Evolutionary conservation across 2,329 filamentous ascomycete species (phyloP), one percentile per base, ranked within the genome.

Genomic region (Hypoxylon sp.): DNA sequence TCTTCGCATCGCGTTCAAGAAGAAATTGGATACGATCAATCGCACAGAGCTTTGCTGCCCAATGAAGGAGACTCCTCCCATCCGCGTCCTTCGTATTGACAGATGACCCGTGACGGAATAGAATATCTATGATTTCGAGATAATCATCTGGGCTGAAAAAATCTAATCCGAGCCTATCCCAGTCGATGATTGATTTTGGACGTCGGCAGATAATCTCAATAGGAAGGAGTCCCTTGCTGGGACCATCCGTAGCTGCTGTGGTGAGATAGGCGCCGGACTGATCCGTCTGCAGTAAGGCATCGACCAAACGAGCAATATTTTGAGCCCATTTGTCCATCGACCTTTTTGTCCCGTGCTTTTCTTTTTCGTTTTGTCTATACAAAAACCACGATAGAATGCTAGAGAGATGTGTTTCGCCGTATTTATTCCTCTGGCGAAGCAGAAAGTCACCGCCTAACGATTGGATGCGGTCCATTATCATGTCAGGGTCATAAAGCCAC

Each of bases 341-440:
- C 37, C 17, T 44, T 8, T 8, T 31, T 5, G 24, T 31, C 29
- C 8, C n/a, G 26, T 55, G 2, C 8, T 17, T 3, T 24, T 3
- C 39, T 14, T n/a, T 13, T 9, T 42, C 22, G 24, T 13, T 35
- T 9, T 22, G 22, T 6, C 37, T 26, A 31, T 31, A n/a, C 3
- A 24, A 10, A 3, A 46, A 2, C 53, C 53, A 55, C 4, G 53
- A 46, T 2, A 55, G 8, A 9, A 55, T 3, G 13, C 37, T 55
- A 6, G 37, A 42, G 37, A 46, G 37, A 26, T 55, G 53, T 10
- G 24, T 55, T 22, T 55, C 53, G 13, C 53, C 53, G 22, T 55
- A 55, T 29, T 42, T 44, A 24, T 55, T 55, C 22, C 14, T 33
- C 5, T 33, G 53, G n/a, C 11, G 9, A 8, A 55, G 10, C 9